These are phyloP conservation scores for Pleurotus eryngii DNA, from an alignment of 768 basidiomycete species.

Conservation along the genomic window DNA sequence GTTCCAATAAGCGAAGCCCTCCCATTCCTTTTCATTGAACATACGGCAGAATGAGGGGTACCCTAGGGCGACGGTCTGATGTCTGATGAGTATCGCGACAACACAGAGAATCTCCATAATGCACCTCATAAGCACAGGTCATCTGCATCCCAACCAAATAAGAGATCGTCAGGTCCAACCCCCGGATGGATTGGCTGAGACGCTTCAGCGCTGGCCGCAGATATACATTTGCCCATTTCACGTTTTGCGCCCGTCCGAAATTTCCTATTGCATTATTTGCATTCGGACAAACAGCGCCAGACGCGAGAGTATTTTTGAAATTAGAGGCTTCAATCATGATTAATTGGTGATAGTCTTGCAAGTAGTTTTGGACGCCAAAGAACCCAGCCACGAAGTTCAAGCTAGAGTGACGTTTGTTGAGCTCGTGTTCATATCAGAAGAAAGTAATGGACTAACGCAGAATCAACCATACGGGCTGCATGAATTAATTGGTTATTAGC, in stretches of 20 bases:
- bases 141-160: slow-evolving; percentile 63
- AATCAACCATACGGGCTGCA: slow-evolving; percentile 52
- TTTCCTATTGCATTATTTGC: slow-evolving; percentile 39
- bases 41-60: slow-evolving; percentile 75
- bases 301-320: slow-evolving; percentile 70
- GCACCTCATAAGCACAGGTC: slow-evolving; percentile 72
- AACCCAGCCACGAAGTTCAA: slow-evolving; percentile 56
- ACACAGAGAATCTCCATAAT: neutral
- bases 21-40: slow-evolving; percentile 82
- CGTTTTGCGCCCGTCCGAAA: slow-evolving; percentile 39
- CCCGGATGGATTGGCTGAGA: slow-evolving; percentile 45
- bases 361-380: slow-evolving; percentile 49
- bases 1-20: slow-evolving; percentile 64
- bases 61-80: slow-evolving; percentile 72
- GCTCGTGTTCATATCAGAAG: neutral
- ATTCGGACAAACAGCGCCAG: slow-evolving; percentile 66
- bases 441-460: slow-evolving; percentile 29
- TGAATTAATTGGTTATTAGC: neutral
- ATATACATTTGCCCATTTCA: slow-evolving; percentile 60
- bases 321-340: slow-evolving; percentile 54
- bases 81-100: neutral
- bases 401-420: slow-evolving; percentile 13
- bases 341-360: slow-evolving; percentile 57
- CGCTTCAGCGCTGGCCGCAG: slow-evolving; percentile 53
- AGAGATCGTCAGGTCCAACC: slow-evolving; percentile 46